phyloP scores from a whole-genome alignment of 495 filamentous ascomycete genomes.

The Thozetella sp. region DNA sequence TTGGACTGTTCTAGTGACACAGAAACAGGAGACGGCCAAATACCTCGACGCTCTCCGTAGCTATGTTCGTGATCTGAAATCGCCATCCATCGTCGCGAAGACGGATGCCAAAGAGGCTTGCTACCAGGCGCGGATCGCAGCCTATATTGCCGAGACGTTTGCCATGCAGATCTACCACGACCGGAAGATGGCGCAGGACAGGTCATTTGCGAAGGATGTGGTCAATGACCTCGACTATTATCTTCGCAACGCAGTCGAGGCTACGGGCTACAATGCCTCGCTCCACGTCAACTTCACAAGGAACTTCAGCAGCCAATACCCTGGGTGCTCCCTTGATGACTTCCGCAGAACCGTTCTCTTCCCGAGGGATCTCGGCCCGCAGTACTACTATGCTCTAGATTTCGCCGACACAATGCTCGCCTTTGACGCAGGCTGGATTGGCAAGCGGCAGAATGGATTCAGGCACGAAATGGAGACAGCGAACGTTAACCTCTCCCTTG shows the following conservation, averaged over 20 bases:
- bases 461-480: constrained; percentile 77
- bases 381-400: constrained; percentile 81
- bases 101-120: constrained; percentile 49
- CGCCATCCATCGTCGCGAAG: constrained; percentile 45
- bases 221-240: constrained; percentile 77
- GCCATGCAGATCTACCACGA: constrained; percentile 88
- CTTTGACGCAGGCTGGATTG: constrained; percentile 76
- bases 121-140: constrained; percentile 71
- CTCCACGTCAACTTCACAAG: constrained; percentile 81
- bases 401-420: constrained; percentile 73
- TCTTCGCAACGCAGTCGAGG: constrained; percentile 69
- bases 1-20: constrained; percentile 79
- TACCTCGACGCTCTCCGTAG: constrained; percentile 72
- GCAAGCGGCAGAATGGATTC: constrained; percentile 69
- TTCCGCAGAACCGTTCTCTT: constrained; percentile 76
- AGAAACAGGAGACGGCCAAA: constrained; percentile 60
- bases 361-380: constrained; percentile 61
- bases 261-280: constrained; percentile 79
- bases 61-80: constrained; percentile 64
- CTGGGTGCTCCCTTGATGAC: constrained; percentile 66
- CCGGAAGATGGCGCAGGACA: constrained; percentile 68
- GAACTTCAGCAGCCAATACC: constrained; percentile 80
- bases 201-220: constrained; percentile 65
- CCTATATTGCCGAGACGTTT: constrained; percentile 82
- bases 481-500: constrained; percentile 86